These are phyloP conservation scores for Dysphania ambrosioides DNA, from an alignment of 148 eudicot species.

Conservation along the genomic window DNA sequence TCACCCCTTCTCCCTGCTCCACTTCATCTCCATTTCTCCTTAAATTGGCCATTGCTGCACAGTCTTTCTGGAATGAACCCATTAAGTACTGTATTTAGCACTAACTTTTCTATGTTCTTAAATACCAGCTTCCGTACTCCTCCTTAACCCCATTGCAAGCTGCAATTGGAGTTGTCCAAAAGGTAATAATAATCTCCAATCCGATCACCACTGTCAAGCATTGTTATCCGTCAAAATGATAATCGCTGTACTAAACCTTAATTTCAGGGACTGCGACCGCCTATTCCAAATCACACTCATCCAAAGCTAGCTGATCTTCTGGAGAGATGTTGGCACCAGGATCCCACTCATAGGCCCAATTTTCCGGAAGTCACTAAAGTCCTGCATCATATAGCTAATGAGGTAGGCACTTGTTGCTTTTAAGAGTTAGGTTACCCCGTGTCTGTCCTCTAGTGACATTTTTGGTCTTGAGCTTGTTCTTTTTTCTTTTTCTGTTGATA, in stretches of 20 bases:
- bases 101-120: conserved; percentile 9
- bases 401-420: conserved; percentile 30
- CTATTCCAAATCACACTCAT: conserved; percentile 51
- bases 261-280: conserved; percentile 59
- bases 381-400: conserved; percentile 39
- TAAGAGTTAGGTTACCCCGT: background rate
- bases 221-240: background rate
- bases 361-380: conserved; percentile 52
- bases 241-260: background rate
- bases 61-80: background rate
- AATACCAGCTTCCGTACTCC: conserved; percentile 56
- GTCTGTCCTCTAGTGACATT: background rate
- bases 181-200: conserved; percentile 35
- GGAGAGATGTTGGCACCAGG: conserved; percentile 71
- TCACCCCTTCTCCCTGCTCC: background rate
- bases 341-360: conserved; percentile 54
- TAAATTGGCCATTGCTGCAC: background rate
- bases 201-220: background rate
- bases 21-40: background rate
- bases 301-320: conserved; percentile 54
- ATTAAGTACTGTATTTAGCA: background rate
- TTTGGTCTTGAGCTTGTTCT: background rate
- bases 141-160: conserved; percentile 69
- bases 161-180: conserved; percentile 71
- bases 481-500: background rate